These are phyloP conservation scores for Mycena latifolia DNA, from an alignment of 768 basidiomycete species.

Conservation along the genomic window DNA sequence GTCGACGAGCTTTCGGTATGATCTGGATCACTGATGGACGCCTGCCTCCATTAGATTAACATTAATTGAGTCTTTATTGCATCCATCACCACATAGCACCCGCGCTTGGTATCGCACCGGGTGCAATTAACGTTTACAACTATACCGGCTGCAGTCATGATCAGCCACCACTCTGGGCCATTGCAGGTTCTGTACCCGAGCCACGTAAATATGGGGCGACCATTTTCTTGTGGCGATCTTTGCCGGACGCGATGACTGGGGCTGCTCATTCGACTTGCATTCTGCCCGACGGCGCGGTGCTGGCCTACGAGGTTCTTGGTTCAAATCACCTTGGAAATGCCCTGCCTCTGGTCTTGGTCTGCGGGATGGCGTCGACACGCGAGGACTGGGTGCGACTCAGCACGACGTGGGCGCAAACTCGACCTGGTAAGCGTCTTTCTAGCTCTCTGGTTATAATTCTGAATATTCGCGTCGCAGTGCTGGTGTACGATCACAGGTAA, in stretches of 20 bases:
- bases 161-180: too few relatives aligned
- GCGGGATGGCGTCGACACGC: conserved; percentile 38
- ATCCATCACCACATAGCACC: neutral
- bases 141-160: conserved; percentile 9
- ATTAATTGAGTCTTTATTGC: neutral
- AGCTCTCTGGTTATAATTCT: neutral
- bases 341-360: conserved; percentile 40
- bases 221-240: neutral
- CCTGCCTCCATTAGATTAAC: too few relatives aligned
- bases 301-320: conserved; percentile 45
- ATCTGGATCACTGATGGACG: too few relatives aligned
- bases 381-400: conserved; percentile 40
- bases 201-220: conserved; percentile 8
- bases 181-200: conserved; percentile 13
- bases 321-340: conserved; percentile 19
- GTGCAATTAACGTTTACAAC: neutral
- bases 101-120: neutral
- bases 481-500: conserved; percentile 42
- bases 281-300: conserved; percentile 40
- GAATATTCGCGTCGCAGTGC: conserved; percentile 31
- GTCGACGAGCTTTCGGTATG: too few relatives aligned
- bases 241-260: conserved; percentile 10
- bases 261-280: conserved; percentile 18
- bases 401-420: conserved; percentile 32
- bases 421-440: conserved; percentile 36